Evolutionary conservation across 176 grass and related monocot genomes (phyloP).

Genomic region (Tillandsia fasciculata): DNA sequence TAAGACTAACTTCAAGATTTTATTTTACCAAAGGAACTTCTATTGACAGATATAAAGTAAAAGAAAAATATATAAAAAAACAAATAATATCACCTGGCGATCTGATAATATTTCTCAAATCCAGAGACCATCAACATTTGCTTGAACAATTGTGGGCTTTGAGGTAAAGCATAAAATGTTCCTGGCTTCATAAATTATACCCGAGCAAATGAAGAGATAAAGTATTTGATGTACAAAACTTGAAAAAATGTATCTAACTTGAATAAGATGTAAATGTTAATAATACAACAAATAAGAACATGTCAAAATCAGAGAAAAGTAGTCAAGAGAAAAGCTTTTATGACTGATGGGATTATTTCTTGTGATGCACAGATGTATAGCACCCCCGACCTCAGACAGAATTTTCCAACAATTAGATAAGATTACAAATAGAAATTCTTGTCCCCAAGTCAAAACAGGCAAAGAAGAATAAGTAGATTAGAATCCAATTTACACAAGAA

Average conservation of each 20-base stretch:
- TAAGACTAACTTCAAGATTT: not conserved
- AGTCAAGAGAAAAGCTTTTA: not conserved
- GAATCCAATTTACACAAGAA: no score
- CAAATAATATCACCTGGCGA: slow-evolving; percentile 56
- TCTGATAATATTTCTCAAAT: slow-evolving; percentile 97
- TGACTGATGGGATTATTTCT: no score
- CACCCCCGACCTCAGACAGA: no score
- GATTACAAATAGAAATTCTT: no score
- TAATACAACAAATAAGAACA: not conserved
- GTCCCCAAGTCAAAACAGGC: no score
- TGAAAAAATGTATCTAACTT: not conserved
- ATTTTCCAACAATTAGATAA: no score
- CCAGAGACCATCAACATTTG: slow-evolving; percentile 98
- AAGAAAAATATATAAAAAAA: slow-evolving; percentile 14
- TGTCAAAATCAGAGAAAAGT: not conserved
- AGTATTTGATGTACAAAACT: not conserved
- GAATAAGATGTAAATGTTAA: not conserved
- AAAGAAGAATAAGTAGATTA: no score
- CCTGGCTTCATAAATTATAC: slow-evolving; percentile 91
- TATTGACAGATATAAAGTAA: not conserved
- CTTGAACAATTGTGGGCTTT: slow-evolving; percentile 99
- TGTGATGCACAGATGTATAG: no score
- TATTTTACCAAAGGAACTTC: not conserved
- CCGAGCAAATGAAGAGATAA: slow-evolving; percentile 26
- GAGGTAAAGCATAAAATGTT: slow-evolving; percentile 93